Evolutionary conservation across 129 eudicot species (phyloP), one percentile per base, ranked within the genome.

Genomic region (Chrysanthemum makinoi): DNA sequence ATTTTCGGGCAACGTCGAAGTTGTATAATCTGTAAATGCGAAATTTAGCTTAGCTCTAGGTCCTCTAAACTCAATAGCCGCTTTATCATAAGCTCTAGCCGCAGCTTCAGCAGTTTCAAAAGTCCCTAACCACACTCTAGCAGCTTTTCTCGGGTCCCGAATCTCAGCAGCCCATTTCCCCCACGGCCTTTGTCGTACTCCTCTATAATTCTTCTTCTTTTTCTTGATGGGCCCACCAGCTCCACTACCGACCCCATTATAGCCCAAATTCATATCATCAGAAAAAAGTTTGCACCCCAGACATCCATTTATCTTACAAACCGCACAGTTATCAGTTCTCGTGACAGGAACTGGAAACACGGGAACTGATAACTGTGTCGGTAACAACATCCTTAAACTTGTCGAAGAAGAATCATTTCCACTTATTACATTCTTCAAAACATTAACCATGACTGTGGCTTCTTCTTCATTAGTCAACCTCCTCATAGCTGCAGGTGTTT

Each of bases 81-180:
- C 87, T 65, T 56, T 69, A 48, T 88, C 96, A 18, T 88, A 88
- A 16, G 96, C 96, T 2, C 91, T 43, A 0, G 96, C 96, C 0
- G 96, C 96, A 46, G 84, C 96, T 67, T 83, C 96, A 7, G 87
- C 91, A 28, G 91, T 88, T 77, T 80, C 86, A n/a, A 88, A 88
- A 8, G 95, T 88, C 39, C 95, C 95, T 35, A 88, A 80, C 95
- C 95, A 88, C 24, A 88, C 91, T 7, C 95, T 75, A 6, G 86
- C 95, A 15, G 96, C 96, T 58, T 77, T 86, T 0, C 82, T 78
- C 0, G 96, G 91, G 58, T 88, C 96, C 47, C 96, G 75, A 12
- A 88, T 88, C 75, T 88, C 96, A 30, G 96, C 89, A 15, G 96
- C 96, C 91, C 91, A 88, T 71, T 88, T 88, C 16, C 96, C 96